Evolutionary conservation across 2,329 filamentous ascomycete species (phyloP).

Genomic region (Stemphylium lycopersici): DNA sequence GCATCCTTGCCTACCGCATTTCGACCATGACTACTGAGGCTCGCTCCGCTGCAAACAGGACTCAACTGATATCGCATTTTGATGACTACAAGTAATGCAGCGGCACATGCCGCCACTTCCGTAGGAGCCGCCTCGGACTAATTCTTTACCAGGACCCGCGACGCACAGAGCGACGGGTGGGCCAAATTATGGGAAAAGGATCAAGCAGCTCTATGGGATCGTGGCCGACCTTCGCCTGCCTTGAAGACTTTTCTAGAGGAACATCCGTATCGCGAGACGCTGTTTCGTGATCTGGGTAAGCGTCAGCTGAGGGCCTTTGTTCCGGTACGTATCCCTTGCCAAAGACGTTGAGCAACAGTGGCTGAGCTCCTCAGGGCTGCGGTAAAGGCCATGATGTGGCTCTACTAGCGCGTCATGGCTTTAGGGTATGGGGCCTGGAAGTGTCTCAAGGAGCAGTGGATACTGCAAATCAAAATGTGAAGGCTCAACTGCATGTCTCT

Average conservation of each 20-base stretch:
- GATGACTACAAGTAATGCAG: slow-evolving; percentile 15
- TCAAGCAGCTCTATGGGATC: slow-evolving; percentile 61
- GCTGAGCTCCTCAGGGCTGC: slow-evolving; percentile 59
- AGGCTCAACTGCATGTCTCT: slow-evolving; percentile 15
- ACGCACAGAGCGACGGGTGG: slow-evolving; percentile 49
- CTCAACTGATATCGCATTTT: slow-evolving; percentile 17
- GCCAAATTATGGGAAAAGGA: slow-evolving; percentile 59
- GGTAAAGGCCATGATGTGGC: slow-evolving; percentile 80
- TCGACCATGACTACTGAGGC: slow-evolving; percentile 17
- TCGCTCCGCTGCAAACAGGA: slow-evolving; percentile 16
- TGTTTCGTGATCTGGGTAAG: slow-evolving; percentile 13
- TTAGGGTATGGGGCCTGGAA: slow-evolving; percentile 76
- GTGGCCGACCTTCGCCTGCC: slow-evolving; percentile 59
- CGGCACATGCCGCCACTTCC: not conserved
- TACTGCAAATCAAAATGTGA: slow-evolving; percentile 18
- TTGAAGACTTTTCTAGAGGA: slow-evolving; percentile 39
- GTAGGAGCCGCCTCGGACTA: not conserved
- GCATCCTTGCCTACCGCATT: not conserved
- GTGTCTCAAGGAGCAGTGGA: slow-evolving; percentile 57
- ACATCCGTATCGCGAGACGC: slow-evolving; percentile 35
- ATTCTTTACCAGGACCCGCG: slow-evolving; percentile 10
- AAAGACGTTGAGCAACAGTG: not conserved
- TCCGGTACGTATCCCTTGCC: slow-evolving; percentile 49
- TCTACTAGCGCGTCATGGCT: slow-evolving; percentile 73
- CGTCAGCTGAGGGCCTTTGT: slow-evolving; percentile 68